Base-by-base conservation (phyloP, 1,284 basidiomycete genomes). In the Ustilago nuda region DNA sequence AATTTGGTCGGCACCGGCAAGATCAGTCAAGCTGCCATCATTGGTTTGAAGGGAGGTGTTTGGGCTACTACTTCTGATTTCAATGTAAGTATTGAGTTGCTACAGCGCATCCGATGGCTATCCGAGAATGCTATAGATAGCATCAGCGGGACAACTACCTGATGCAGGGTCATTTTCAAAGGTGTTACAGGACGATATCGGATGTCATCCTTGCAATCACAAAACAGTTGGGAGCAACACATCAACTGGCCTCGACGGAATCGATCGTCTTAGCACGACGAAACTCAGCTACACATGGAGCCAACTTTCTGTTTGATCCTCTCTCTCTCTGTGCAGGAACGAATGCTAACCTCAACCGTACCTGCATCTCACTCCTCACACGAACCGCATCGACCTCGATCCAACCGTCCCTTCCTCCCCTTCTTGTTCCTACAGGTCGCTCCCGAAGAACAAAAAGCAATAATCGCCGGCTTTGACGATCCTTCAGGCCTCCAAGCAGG, bases 21-120 rank as follows among this genome's bases (percentile, higher is more conserved):
- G 87, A 88, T 97, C 85, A 66, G 88, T 46, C 89, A 90, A 82
- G 94, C 93, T 46, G 94, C 94, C 50, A 97, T 98, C 87, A 76
- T 98, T 60, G 95, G 94, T 46, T 90, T 89, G 76, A 88, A 91
- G 81, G 94, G 94, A 56, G 94, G 95, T 70, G 89, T 95, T 32
- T 98, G 95, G 95, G 95, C 94, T 23, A 82, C 89, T 7, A 91
- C 91, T 15, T 13, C 89, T 9, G 92, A 91, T n/a, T 95, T 92
- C 87, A 89, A 85, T 36, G 94, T 96, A 86, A 57, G 81, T 83
- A 23, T n/a, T 4, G n/a, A 45, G n/a, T 7, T n/a, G 11, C 9
- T 4, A 6, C 1, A 19, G n/a, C 19, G 11, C 19, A 17, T 17
- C 6, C 11, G 39, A 12, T 15, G 11, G 15, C 3, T 12, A 17